A percentile compares a stretch with the other conserved stretches of the same genome.
Evolutionary conservation across 1,139 yeast genomes (phyloP).

Genomic region (Sugiyamaella pinicola): DNA sequence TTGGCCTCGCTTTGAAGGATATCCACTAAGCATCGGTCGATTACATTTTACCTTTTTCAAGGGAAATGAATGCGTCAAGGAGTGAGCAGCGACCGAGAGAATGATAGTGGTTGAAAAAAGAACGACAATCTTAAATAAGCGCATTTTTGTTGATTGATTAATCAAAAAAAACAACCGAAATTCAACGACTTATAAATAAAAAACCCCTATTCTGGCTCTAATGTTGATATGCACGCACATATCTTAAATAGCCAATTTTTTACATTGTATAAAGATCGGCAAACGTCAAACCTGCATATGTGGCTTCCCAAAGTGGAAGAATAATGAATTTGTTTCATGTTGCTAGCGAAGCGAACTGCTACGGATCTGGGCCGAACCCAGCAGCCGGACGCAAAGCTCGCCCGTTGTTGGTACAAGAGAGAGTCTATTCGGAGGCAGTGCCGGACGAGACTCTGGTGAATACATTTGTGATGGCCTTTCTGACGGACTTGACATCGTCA

Average conservation of each 20-base stretch:
- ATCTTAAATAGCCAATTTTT: background rate
- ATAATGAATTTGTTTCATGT: slow-evolving; percentile 1
- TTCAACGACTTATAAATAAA: background rate
- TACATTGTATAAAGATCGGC: slow-evolving; percentile 1
- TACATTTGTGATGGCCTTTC: slow-evolving; percentile 9
- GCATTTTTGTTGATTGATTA: too few relatives aligned
- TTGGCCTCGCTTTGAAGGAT: slow-evolving; percentile 6
- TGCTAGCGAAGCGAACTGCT: too few relatives aligned
- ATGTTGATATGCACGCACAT: background rate
- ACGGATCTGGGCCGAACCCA: slow-evolving; percentile 2
- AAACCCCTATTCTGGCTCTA: background rate
- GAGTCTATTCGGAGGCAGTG: background rate
- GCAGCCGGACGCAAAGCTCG: slow-evolving; percentile 2
- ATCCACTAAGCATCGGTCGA: background rate
- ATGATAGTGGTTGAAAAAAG: too few relatives aligned
- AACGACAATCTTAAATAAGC: too few relatives aligned
- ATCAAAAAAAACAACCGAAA: background rate
- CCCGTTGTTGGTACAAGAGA: too few relatives aligned
- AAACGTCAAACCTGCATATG: slow-evolving; percentile 10
- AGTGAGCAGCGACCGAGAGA: background rate
- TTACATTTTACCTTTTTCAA: slow-evolving; percentile 1
- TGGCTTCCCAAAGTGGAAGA: background rate
- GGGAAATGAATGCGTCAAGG: slow-evolving; percentile 5
- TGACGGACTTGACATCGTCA: slow-evolving; percentile 12
- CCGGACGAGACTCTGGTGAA: slow-evolving; percentile 10